Conservation (phyloP, 1,284 basidiomycete genomes). For the Heterobasidion occidentale region DNA sequence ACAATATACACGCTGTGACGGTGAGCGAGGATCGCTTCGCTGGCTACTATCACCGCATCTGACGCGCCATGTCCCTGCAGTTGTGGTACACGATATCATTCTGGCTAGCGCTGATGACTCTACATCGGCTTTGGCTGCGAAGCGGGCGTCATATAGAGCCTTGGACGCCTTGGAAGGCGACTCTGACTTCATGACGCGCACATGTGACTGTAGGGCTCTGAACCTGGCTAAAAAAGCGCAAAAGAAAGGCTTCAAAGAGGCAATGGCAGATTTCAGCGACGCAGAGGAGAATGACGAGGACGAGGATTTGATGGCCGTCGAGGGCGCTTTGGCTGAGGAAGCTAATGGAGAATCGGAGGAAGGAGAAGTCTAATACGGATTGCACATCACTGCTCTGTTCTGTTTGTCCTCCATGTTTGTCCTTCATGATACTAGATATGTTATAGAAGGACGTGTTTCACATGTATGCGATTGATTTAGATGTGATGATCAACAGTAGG, state of each 20-base stretch:
- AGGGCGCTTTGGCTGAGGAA: constrained; percentile 5
- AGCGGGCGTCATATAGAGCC: constrained; percentile 50
- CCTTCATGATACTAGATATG: not conserved
- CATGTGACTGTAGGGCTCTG: constrained; percentile 53
- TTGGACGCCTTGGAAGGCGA: constrained; percentile 61
- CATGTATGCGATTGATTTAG: not conserved
- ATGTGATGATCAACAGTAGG: not conserved
- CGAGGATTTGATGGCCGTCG: constrained; percentile 12
- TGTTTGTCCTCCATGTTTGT: not conserved
- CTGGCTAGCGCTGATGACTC: constrained; percentile 50
- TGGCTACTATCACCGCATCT: not conserved
- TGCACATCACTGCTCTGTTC: not conserved
- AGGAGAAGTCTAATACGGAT: not conserved
- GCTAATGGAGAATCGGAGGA: constrained; percentile 5
- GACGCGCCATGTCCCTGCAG: constrained; percentile 22
- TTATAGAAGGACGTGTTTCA: not conserved
- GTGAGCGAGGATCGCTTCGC: constrained; percentile 25
- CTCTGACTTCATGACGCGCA: constrained; percentile 46
- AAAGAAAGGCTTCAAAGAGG: constrained; percentile 21
- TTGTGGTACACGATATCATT: constrained; percentile 56
- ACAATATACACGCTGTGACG: constrained; percentile 34
- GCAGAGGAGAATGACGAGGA: constrained; percentile 16
- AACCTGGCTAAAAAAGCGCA: constrained; percentile 30
- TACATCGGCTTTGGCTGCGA: constrained; percentile 43
- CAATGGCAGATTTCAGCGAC: constrained; percentile 18